Evolutionary conservation across 768 basidiomycete genomes (phyloP).

Genomic region (Botryobasidium botryosum): DNA sequence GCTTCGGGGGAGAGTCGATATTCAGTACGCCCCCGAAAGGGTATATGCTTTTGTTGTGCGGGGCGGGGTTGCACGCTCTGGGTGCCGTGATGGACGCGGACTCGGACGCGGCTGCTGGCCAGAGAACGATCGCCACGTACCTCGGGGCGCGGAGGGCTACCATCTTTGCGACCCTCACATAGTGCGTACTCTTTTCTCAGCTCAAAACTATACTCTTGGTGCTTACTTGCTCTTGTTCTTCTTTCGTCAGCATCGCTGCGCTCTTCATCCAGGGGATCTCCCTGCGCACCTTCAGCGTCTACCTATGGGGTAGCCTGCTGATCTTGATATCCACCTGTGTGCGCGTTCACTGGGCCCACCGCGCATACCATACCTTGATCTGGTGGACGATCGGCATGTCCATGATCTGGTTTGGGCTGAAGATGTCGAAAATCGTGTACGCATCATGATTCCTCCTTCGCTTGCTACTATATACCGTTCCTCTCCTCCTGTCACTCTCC

Average conservation of each 20-base stretch:
- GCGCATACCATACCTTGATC: slow-evolving; percentile 9
- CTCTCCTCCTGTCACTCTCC: too few species aligned
- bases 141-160: slow-evolving; percentile 6
- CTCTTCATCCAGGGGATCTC: not conserved
- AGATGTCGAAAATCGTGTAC: not conserved
- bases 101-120: slow-evolving; percentile 11
- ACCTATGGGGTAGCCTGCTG: slow-evolving; percentile 7
- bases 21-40: slow-evolving; percentile 5
- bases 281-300: slow-evolving; percentile 6
- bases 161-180: slow-evolving; percentile 6
- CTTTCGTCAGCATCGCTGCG: not conserved
- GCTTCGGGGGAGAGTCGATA: slow-evolving; percentile 4
- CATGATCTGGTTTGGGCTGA: slow-evolving; percentile 10
- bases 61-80: slow-evolving; percentile 12
- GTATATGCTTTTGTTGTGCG: slow-evolving; percentile 9
- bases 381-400: slow-evolving; percentile 12
- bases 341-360: slow-evolving; percentile 8
- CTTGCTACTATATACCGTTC: too few species aligned
- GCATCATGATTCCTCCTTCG: too few species aligned
- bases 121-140: slow-evolving; percentile 11
- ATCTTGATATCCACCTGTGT: slow-evolving; percentile 8
- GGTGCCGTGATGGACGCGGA: slow-evolving; percentile 12
- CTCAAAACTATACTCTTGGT: not conserved
- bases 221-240: not conserved
- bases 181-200: slow-evolving; percentile 6